Conservation (phyloP, 768 basidiomycete species). For the Flagelloscypha sp. region DNA sequence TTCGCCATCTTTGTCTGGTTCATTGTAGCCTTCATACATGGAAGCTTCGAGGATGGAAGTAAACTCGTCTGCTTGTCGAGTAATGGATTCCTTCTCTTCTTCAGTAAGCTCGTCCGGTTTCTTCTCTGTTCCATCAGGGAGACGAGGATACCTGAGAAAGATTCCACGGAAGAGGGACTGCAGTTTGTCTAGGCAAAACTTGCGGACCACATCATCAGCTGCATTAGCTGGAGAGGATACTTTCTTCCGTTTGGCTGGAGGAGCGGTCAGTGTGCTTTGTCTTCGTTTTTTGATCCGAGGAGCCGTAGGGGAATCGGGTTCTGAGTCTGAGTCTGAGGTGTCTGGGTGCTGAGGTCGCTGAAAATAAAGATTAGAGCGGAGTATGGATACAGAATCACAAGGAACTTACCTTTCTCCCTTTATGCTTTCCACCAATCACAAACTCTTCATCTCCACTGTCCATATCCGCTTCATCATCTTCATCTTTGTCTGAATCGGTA, state of each 20-base stretch:
- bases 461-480: too few species aligned
- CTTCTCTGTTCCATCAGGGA: conserved; percentile 33
- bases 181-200: conserved; percentile 73
- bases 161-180: conserved; percentile 64
- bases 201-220: conserved; percentile 65
- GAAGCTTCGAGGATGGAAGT: conserved; percentile 67
- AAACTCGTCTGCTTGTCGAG: conserved; percentile 53
- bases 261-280: conserved; percentile 28
- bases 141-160: conserved; percentile 62
- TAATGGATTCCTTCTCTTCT: conserved; percentile 48
- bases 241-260: conserved; percentile 40
- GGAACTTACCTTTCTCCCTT: too few species aligned
- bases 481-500: too few species aligned
- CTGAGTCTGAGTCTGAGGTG: conserved; percentile 14
- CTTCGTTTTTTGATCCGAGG: conserved; percentile 63
- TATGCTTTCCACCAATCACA: too few species aligned
- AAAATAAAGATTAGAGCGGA: too few species aligned
- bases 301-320: too few species aligned
- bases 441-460: too few species aligned
- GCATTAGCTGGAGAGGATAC: conserved; percentile 29
- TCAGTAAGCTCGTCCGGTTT: conserved; percentile 47
- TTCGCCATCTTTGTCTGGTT: conserved; percentile 64
- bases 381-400: too few species aligned
- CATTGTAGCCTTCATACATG: conserved; percentile 68
- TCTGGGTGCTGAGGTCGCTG: too few species aligned